These are phyloP conservation scores for Komagataella kurtzmanii DNA, from an alignment of 805 yeast species.

Conservation along the genomic window DNA sequence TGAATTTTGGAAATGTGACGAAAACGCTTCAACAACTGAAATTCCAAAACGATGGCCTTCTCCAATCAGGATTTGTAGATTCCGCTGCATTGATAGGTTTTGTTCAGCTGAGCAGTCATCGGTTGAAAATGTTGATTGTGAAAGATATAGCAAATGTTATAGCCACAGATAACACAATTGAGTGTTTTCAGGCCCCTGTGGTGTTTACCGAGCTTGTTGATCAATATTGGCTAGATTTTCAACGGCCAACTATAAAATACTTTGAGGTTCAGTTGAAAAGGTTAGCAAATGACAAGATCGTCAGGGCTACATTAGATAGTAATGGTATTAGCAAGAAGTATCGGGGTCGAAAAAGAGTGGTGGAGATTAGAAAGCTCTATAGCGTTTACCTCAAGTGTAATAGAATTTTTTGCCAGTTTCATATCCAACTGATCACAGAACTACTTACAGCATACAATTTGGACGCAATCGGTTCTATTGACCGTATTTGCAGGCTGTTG, in stretches of 20 bases:
- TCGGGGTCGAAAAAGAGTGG: slow-evolving; percentile 18
- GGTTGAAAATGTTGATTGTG: not conserved
- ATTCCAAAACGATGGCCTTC: not conserved
- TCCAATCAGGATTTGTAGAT: not conserved
- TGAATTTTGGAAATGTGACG: not conserved
- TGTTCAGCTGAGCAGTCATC: not conserved
- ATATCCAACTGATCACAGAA: slow-evolving; percentile 25
- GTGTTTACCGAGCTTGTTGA: slow-evolving; percentile 23
- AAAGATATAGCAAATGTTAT: not conserved
- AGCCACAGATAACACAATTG: not conserved
- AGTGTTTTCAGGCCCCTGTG: not conserved
- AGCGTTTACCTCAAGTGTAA: slow-evolving; percentile 35
- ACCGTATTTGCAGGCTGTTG: not conserved
- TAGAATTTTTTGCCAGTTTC: slow-evolving; percentile 33
- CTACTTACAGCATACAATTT: slow-evolving; percentile 25
- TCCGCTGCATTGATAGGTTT: not conserved
- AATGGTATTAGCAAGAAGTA: slow-evolving; percentile 1
- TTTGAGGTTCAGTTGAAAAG: slow-evolving; percentile 26
- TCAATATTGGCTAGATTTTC: slow-evolving; percentile 44
- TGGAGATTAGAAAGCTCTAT: slow-evolving; percentile 44
- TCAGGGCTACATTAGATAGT: not conserved
- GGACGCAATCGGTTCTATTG: slow-evolving; percentile 7
- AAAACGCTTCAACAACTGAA: not conserved
- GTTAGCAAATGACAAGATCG: slow-evolving; percentile 5
- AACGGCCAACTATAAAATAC: slow-evolving; percentile 49